A percentile compares a stretch with the other conserved stretches of the same genome.
These are phyloP conservation scores for Termitomyces sp. DNA, from an alignment of 768 basidiomycete species.

Conservation along the genomic window DNA sequence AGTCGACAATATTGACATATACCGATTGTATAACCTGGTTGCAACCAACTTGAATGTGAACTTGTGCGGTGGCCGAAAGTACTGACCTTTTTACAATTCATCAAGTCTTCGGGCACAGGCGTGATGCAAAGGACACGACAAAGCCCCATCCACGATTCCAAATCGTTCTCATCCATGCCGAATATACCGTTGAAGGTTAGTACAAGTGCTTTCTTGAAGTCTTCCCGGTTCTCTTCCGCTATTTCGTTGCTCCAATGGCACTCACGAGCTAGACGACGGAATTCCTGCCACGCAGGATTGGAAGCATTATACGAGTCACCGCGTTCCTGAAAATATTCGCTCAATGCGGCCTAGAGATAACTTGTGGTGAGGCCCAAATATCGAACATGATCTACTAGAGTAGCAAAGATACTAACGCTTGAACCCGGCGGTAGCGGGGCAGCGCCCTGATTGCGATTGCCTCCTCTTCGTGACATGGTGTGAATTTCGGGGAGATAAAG, in stretches of 20 bases:
- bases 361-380: no score
- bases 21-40: constrained; percentile 21
- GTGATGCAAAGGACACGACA: constrained; percentile 20
- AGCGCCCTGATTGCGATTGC: background rate
- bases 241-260: constrained; percentile 14
- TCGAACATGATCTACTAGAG: no score
- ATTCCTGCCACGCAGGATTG: constrained; percentile 19
- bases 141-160: constrained; percentile 24
- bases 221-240: constrained; percentile 12
- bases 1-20: constrained; percentile 36
- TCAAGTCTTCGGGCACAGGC: constrained; percentile 20
- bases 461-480: background rate
- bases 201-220: constrained; percentile 24
- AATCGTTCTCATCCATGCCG: constrained; percentile 24
- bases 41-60: background rate
- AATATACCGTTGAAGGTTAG: constrained; percentile 27
- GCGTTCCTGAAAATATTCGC: constrained; percentile 18
- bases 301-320: constrained; percentile 12
- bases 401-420: background rate
- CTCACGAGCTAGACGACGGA: constrained; percentile 17
- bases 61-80: no score
- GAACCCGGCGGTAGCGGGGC: background rate
- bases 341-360: background rate
- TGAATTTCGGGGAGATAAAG: background rate
- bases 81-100: constrained; percentile 21